Percentiles rank a stretch among this genome's conserved stretches.
These are phyloP conservation scores for Salvia sclarea DNA, from an alignment of 305 asterid genomes.

Conservation along the genomic window DNA sequence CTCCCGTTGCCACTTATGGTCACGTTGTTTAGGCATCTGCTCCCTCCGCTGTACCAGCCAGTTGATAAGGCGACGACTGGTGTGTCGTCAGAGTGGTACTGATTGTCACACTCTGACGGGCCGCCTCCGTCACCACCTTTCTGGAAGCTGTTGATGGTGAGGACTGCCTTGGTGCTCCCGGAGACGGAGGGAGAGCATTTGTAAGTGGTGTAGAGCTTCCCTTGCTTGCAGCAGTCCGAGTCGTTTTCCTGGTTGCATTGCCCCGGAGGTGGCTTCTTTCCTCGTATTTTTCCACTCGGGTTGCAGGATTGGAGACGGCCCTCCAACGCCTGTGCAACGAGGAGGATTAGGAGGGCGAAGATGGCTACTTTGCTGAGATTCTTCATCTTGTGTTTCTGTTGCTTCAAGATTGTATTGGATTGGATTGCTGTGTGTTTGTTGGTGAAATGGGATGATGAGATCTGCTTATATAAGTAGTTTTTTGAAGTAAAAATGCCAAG, in stretches of 20 bases:
- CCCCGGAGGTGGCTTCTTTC: conserved; percentile 46
- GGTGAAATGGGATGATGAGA: not conserved
- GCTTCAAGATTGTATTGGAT: not conserved
- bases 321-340: not conserved
- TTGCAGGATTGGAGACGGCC: conserved; percentile 7
- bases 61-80: conserved; percentile 48
- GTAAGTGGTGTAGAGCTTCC: conserved; percentile 41
- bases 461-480: conserved; percentile 18
- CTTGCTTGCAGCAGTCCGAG: conserved; percentile 48
- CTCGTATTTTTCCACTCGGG: conserved; percentile 42
- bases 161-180: conserved; percentile 38
- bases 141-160: conserved; percentile 51
- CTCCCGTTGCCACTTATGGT: conserved; percentile 37
- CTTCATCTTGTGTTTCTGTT: conserved; percentile 21
- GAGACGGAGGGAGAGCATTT: conserved; percentile 50
- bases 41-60: conserved; percentile 44
- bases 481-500: conserved; percentile 17
- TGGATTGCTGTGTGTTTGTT: not conserved
- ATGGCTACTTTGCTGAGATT: conserved; percentile 1
- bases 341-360: conserved; percentile 23
- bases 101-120: conserved; percentile 42
- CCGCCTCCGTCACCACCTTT: conserved; percentile 52
- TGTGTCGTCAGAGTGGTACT: conserved; percentile 40
- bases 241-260: conserved; percentile 50
- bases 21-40: conserved; percentile 36